Base-by-base conservation (phyloP, 495 filamentous ascomycete species). In the Baudoinia panamericana region DNA sequence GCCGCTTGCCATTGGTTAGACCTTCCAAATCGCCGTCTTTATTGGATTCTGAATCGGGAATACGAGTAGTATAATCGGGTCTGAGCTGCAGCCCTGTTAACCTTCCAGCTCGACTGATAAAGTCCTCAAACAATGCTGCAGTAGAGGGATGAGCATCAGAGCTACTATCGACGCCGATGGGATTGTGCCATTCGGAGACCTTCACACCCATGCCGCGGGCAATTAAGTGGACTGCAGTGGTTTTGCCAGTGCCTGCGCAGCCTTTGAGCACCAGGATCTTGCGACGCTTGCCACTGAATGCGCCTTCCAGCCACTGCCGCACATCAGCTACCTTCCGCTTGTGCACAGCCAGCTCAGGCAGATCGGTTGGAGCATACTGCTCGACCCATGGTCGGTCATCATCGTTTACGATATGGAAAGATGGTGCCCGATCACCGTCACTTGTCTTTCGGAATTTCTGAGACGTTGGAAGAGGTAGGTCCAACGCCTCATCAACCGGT, bases 281-380 rank as follows among this genome's bases (percentile, higher is more conserved):
- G 67, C 63, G 63, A 28, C 52, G 43, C 36, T 66, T 67, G 5
- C 84, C 81, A 25, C 62, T 52, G 37, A 88, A 72, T 0, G 81
- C 81, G 46, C 73, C 69, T 34, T 78, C 71, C 29, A 99, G 59
- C 90, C 92, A 96, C 24, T 54, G 65, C 32, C 72, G 69, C 13
- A 96, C 85, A 60, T 95, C 87, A 12, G 70, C 62, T 16, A 96
- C 85, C 60, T 99, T 99, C 52, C 69, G 82, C 61, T 85, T 93
- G 55, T 99, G 84, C 24, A 96, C 86, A 0, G 79, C 88, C 39
- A 96, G 66, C 59, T 94, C 86, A 21, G 77, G 75, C n/a, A 92
- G 45, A 45, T 70, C 72, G 1, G 55, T 45, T 0, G 92, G 92
- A 2, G 67, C 73, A 56, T 81, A 96, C 51, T 75, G 72, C 50